These are phyloP conservation scores for Russula lepida DNA, from an alignment of 768 basidiomycete genomes.

Conservation along the genomic window DNA sequence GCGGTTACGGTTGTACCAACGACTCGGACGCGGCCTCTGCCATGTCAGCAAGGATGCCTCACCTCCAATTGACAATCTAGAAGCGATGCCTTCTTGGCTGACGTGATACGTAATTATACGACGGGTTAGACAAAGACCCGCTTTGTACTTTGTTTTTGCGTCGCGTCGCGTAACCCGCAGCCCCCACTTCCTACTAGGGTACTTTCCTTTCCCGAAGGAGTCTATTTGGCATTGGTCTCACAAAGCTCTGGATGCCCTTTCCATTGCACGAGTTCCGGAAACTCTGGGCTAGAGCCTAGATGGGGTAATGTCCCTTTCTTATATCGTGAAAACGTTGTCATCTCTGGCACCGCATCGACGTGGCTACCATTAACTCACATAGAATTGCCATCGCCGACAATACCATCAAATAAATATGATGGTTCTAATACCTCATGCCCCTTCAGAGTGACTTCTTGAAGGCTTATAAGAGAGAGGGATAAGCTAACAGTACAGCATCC, in stretches of 20 bases:
- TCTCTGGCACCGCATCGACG: neutral
- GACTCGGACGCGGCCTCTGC: neutral
- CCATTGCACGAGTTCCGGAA: slow-evolving; percentile 7
- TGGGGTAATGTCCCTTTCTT: neutral
- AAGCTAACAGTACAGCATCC: neutral
- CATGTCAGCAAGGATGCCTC: neutral
- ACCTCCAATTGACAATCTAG: slow-evolving; percentile 1
- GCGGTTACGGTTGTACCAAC: neutral
- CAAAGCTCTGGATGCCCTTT: neutral
- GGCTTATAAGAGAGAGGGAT: neutral
- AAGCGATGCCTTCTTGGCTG: neutral
- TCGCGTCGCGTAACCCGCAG: slow-evolving; percentile 5
- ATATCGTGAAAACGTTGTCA: slow-evolving; percentile 1
- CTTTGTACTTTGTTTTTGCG: neutral
- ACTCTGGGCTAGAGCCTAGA: neutral
- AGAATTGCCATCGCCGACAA: slow-evolving; percentile 6
- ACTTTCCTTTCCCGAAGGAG: neutral
- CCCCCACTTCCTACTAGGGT: neutral
- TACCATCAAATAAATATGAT: too few relatives aligned
- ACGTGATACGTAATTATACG: slow-evolving; percentile 11
- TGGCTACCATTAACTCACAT: neutral
- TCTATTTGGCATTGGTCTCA: neutral
- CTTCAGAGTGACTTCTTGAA: neutral
- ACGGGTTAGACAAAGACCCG: neutral
- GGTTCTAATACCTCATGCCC: too few relatives aligned